phyloP scores from a whole-genome alignment of 2,329 filamentous ascomycete species.

The Ustilaginoidea virens region DNA sequence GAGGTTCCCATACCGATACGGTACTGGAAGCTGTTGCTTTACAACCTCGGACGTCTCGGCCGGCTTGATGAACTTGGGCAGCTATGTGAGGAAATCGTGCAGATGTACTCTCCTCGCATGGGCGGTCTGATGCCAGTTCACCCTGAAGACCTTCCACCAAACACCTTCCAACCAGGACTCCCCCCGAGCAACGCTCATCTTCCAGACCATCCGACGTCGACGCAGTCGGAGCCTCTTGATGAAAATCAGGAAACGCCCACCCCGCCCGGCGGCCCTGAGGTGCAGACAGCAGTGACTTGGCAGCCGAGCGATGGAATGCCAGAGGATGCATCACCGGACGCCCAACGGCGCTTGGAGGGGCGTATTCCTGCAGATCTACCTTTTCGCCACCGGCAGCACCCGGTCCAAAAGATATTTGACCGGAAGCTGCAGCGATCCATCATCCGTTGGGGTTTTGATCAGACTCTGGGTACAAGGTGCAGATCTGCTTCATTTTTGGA shows the following conservation, averaged over 20 bases:
- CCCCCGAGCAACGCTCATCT: too few relatives aligned
- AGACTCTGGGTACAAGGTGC: conserved; percentile 13
- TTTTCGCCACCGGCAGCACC: conserved; percentile 25
- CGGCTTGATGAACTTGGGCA: conserved; percentile 29
- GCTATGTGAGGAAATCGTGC: conserved; percentile 26
- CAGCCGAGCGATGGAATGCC: too few relatives aligned
- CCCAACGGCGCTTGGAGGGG: conserved; percentile 4
- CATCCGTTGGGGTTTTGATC: conserved; percentile 30
- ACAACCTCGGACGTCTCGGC: conserved; percentile 26
- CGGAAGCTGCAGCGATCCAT: conserved; percentile 22
- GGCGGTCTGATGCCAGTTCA: conserved; percentile 26
- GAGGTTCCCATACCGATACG: conserved; percentile 18
- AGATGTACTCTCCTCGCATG: conserved; percentile 18
- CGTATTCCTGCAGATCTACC: conserved; percentile 26
- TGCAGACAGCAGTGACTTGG: too few relatives aligned
- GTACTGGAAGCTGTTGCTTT: conserved; percentile 28
- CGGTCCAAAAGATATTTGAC: conserved; percentile 30
- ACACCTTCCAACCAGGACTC: too few relatives aligned
- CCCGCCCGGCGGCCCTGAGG: too few relatives aligned
- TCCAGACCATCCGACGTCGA: too few relatives aligned
- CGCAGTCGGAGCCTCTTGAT: too few relatives aligned
- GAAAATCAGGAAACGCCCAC: too few relatives aligned
- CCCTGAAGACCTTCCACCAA: conserved; percentile 23
- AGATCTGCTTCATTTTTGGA: too few relatives aligned
- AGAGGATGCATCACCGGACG: too few relatives aligned